Base-by-base conservation (phyloP, 192 early-diverging fungal species). In the Dispira simplex region DNA sequence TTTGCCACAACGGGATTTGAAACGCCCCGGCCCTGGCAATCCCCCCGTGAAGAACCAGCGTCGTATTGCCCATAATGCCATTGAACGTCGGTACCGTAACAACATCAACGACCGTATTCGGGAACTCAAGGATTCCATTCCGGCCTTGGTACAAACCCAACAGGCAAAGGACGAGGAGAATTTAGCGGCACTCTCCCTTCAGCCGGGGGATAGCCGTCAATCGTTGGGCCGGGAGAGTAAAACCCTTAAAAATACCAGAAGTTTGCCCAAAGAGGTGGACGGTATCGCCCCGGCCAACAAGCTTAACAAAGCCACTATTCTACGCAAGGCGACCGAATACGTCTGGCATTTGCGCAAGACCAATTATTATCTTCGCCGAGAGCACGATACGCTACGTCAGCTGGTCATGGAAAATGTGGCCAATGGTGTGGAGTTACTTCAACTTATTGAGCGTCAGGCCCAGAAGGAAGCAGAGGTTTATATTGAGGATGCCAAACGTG, bases 21-120 rank as follows among this genome's bases (percentile, higher is more conserved):
- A 11, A 20, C 13, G 10, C 20, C 51, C 51, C 20, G 16, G 27
- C 56, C 10, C 43, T 9, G 13, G 39, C 0, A 21, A 16, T 44
- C 59, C 59, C 20, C 16, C 64, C 39, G 28, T 44, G 6, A 77
- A 80, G 45, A 75, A 83, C 57, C 82, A 86, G 64, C 91, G 92
- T 69, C 95, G 93, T 69, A 87, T 90, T 14, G 90, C 93, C 1
- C 94, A 97, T 71, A 97, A 95, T 64, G 92, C 91, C 2, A 94
- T 97, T 39, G 94, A 97, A 71, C 81, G 87, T 28, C 81, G 89
- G 49, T 97, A 97, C 72, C 81, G 94, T 60, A 95, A 94, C 74
- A 97, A 97, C 77, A 92, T 97, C 69, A 97, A 97, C 77, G 90
- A 95, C 65, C 82, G 94, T 23, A 95, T 97, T 47, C 75, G 82